Base-by-base conservation (phyloP, 805 yeast genomes). In the Maudiozyma bulderi region DNA sequence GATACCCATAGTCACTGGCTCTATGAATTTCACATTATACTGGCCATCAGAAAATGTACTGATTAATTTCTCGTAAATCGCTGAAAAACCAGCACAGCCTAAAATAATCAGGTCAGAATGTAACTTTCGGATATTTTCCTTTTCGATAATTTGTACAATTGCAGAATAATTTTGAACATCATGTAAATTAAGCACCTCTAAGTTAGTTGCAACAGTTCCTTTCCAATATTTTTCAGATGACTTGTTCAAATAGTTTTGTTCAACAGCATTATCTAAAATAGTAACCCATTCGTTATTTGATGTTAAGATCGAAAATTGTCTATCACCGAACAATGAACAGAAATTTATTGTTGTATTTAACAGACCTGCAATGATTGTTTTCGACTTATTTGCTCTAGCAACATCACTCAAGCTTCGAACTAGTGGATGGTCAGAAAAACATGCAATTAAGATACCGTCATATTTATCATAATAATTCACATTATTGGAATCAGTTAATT, bases 1-100 rank as follows among this genome's bases (percentile, higher is more conserved):
- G 33, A 54, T 45, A 4, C 53, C 56, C 9, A 53, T 28, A 20
- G 46, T 34, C 6, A 54, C 43, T 6, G 57, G 47, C 31, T 54
- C 57, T 11, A 54, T 32, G 26, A 54, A 54, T 11, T 51, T 13
- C 10, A 47, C 46, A 6, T 35, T 38, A 8, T 45, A 26, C 9
- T 6, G n/a, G 8, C 32, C 40, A 20, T 39, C 28, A 9, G 42
- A 43, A 38, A 55, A 52, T 14, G 30, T 45, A 5, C 43, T 13
- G n/a, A 43, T 15, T 20, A 55, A 43, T 20, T 40, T 44, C 40
- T 40, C 40, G 37, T 55, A 49, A 44, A 59, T 39, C 1, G 62
- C 59, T 11, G 61, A 54, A 46, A 58, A 59, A n/a, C 64, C 64
- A 13, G 64, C 64, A 41, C 64, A 59, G 8, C 64, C 64, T 3